A percentile compares a stretch with the other conserved stretches of the same genome.
Conservation (phyloP, 1,284 basidiomycete genomes). For the Austropuccinia psidii region DNA sequence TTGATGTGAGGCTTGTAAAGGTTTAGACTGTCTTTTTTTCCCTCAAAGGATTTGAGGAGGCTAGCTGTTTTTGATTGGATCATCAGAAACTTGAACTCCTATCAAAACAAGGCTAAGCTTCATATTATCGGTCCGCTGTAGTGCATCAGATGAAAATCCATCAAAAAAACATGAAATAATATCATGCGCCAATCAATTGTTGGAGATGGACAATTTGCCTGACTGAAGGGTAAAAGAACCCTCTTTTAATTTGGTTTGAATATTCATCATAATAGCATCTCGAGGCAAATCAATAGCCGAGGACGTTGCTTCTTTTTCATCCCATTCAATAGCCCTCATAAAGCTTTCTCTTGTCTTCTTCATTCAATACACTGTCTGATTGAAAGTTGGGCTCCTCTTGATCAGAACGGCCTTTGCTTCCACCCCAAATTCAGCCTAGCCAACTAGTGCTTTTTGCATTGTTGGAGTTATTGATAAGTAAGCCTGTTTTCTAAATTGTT, state of each 20-base stretch:
- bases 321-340: slow-evolving; percentile 92
- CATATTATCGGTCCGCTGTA: slow-evolving; percentile 79
- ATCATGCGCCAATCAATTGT: slow-evolving; percentile 50
- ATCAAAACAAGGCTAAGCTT: slow-evolving; percentile 76
- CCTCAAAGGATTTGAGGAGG: slow-evolving; percentile 92
- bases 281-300: slow-evolving; percentile 60
- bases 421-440: slow-evolving; percentile 77
- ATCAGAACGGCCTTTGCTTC: slow-evolving; percentile 42
- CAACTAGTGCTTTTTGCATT: slow-evolving; percentile 57
- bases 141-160: slow-evolving; percentile 71
- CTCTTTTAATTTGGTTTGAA: slow-evolving; percentile 70
- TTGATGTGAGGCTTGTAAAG: slow-evolving; percentile 43
- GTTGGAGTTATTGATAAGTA: slow-evolving; percentile 66
- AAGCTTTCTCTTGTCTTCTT: slow-evolving; percentile 83
- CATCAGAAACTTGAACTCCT: slow-evolving; percentile 83
- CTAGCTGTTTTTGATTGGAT: slow-evolving; percentile 70
- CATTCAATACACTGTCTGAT: slow-evolving; percentile 66
- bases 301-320: slow-evolving; percentile 62
- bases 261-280: slow-evolving; percentile 72
- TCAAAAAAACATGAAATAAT: slow-evolving; percentile 85
- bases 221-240: slow-evolving; percentile 74
- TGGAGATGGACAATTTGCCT: slow-evolving; percentile 47
- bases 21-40: slow-evolving; percentile 54
- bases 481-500: slow-evolving; percentile 66
- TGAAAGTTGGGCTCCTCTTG: slow-evolving; percentile 48